Evolutionary conservation across 176 grass and related monocot genomes (phyloP).

Genomic region (Zea luxurians): DNA sequence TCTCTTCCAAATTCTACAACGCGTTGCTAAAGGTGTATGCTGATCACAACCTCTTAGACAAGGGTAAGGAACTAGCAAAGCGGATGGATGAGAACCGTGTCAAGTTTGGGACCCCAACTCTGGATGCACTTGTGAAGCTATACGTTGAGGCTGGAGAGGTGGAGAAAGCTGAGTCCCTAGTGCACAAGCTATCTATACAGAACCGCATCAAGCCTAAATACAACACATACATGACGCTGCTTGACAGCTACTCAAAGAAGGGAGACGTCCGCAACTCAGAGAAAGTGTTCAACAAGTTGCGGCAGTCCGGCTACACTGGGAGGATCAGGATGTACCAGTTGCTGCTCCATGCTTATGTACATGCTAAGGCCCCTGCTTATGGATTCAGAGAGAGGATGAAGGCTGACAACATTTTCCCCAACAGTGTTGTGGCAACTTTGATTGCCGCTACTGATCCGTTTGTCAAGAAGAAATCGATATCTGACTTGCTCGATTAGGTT

Average conservation of each 20-base stretch:
- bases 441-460: conserved; percentile 60
- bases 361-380: conserved; percentile 61
- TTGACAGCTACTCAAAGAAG: conserved; percentile 59
- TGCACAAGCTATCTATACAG: conserved; percentile 45
- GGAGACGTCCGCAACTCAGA: conserved; percentile 70
- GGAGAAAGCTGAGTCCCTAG: conserved; percentile 57
- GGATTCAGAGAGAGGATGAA: conserved; percentile 89
- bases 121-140: conserved; percentile 66
- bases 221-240: conserved; percentile 48
- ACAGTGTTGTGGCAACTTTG: conserved; percentile 41
- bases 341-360: conserved; percentile 65
- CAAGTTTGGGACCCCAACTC: conserved; percentile 35
- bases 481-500: conserved; percentile 59
- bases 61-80: conserved; percentile 63
- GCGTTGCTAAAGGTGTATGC: conserved; percentile 64
- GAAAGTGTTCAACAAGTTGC: conserved; percentile 64
- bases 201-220: conserved; percentile 54
- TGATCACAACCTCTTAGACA: conserved; percentile 51
- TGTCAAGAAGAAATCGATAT: conserved; percentile 47
- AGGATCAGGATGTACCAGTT: conserved; percentile 68
- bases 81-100: conserved; percentile 46
- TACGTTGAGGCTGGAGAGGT: conserved; percentile 55
- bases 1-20: conserved; percentile 43
- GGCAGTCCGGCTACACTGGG: conserved; percentile 56
- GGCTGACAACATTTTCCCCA: conserved; percentile 76